Base-by-base conservation (phyloP, 139 green algal genomes). In the Pleodorina starrii region DNA sequence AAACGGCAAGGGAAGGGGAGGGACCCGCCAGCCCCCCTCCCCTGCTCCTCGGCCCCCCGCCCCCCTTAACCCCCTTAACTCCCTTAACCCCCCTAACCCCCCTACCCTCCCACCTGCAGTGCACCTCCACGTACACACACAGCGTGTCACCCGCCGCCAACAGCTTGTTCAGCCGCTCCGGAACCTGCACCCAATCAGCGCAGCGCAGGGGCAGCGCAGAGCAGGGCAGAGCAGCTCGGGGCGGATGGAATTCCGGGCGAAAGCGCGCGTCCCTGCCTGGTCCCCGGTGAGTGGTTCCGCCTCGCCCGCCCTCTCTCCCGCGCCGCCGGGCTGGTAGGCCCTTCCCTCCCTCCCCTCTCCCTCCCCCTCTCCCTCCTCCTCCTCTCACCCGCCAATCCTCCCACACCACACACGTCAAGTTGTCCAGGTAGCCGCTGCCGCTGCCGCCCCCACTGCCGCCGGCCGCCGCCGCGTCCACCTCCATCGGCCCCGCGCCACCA, bases 341-440 rank as follows among this genome's bases (percentile, higher is more conserved):
- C 69, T 11, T 77, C 68, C 32, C 68, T 48, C 9, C 71, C 75
- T 35, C 32, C 32, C 17, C 32, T 46, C 32, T 11, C 46, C 17
- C 44, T 32, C 76, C 76, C 3, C 10, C 48, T 32, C 35, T 12
- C 76, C 16, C 35, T 25, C 23, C 32, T 36, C 42, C 72, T 25
- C 36, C 36, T 57, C 78, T 21, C 82, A 88, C 82, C 82, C 35
- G 32, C 82, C 82, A 88, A 63, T 88, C 82, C 82, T 88, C 82
- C 82, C 44, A 68, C 43, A 88, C 63, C 2, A 88, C 35, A 44
- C 82, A 88, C 9, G 82, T 88, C 19, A 88, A 63, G 43, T 88
- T 88, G 82, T 88, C 82, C 63, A 88, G 68, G 14, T 21, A 19
- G 27, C 60, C 66, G 43, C 23, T 73, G 59, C 40, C 50, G n/a